phyloP scores from a whole-genome alignment of 352 stramenopile species.

The Phytophthora megakarya region DNA sequence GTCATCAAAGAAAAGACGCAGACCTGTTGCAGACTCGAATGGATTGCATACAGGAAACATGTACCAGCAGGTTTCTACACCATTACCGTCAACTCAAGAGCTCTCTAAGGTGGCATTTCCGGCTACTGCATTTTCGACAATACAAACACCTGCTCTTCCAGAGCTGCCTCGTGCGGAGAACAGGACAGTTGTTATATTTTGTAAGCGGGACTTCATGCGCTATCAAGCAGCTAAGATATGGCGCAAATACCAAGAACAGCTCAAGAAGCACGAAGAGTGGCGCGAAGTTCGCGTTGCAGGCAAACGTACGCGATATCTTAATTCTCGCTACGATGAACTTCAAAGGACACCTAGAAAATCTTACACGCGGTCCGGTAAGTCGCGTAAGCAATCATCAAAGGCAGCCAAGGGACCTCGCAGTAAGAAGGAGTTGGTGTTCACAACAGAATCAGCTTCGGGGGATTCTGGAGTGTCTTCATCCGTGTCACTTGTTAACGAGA shows the following conservation, averaged over 20 bases:
- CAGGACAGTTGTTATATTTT: constrained; percentile 82
- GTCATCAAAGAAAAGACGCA: constrained; percentile 18
- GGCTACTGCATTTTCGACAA: not conserved
- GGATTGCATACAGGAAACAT: not conserved
- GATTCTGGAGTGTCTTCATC: not conserved
- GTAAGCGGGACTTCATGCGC: constrained; percentile 80
- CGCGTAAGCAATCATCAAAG: constrained; percentile 15
- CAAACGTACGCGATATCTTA: constrained; percentile 61
- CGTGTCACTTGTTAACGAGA: not conserved
- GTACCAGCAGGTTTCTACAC: constrained; percentile 2
- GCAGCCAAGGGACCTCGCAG: not conserved
- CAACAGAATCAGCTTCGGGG: not conserved
- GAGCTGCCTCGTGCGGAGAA: constrained; percentile 24
- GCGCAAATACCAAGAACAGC: constrained; percentile 77
- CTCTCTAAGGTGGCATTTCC: not conserved
- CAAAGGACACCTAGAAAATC: constrained; percentile 26
- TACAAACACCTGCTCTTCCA: constrained; percentile 1
- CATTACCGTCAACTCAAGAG: not conserved
- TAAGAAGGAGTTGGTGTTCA: not conserved
- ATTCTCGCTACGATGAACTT: constrained; percentile 42
- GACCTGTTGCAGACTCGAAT: constrained; percentile 6
- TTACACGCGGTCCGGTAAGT: constrained; percentile 22
- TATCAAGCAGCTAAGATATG: constrained; percentile 73
- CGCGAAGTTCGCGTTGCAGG: constrained; percentile 48
- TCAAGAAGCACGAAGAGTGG: constrained; percentile 51